phyloP scores from a whole-genome alignment of 148 eudicot genomes.

The Camellia lanceoleosa region DNA sequence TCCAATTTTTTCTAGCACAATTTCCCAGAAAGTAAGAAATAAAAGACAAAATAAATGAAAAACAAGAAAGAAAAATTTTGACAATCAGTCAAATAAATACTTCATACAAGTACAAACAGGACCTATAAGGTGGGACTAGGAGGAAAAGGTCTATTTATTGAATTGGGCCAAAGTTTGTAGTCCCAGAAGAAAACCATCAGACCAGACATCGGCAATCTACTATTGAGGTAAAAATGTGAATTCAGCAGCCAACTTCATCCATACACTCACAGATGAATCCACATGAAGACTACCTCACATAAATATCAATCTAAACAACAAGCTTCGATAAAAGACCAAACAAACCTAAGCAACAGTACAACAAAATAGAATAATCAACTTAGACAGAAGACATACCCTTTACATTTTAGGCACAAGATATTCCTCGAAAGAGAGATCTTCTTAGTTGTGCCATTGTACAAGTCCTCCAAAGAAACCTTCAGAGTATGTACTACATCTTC shows the following conservation, averaged over 20 bases:
- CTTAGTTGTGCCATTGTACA: slow-evolving; percentile 69
- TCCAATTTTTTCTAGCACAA: neutral
- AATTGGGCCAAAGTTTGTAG: neutral
- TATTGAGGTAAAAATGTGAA: neutral
- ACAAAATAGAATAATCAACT: neutral
- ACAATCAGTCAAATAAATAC: neutral
- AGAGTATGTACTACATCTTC: slow-evolving; percentile 58
- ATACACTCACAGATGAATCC: neutral
- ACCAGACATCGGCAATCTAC: neutral
- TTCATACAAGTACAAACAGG: neutral
- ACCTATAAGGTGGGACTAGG: neutral
- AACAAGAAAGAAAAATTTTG: too few relatives aligned
- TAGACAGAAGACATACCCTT: slow-evolving; percentile 48
- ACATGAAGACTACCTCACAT: neutral
- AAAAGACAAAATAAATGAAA: neutral
- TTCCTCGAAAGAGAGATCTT: slow-evolving; percentile 65
- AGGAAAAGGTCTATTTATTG: neutral
- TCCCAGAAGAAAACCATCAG: neutral
- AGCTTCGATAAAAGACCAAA: neutral
- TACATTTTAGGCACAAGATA: slow-evolving; percentile 55
- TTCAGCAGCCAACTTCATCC: neutral
- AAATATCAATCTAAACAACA: neutral
- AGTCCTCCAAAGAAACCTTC: slow-evolving; percentile 74
- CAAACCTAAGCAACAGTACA: neutral
- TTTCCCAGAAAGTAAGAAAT: neutral